These are phyloP conservation scores for Chaetomium sp. DNA, from an alignment of 2,329 filamentous ascomycete species.

Conservation along the genomic window DNA sequence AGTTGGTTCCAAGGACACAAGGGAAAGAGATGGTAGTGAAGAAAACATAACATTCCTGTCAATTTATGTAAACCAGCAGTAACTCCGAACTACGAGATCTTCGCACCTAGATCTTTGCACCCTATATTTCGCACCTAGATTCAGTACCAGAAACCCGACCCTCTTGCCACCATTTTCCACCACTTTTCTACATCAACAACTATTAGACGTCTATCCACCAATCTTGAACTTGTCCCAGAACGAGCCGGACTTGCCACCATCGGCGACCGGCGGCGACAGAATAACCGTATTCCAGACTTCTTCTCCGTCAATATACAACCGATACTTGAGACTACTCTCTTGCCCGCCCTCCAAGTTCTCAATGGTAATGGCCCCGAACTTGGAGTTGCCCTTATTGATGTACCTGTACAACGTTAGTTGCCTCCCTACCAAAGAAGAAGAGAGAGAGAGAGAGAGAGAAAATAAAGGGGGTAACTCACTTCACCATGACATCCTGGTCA, in stretches of 20 bases:
- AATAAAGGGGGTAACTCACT: constrained; percentile 48
- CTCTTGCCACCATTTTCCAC: not conserved
- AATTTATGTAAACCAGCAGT: too few relatives aligned
- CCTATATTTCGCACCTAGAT: too few relatives aligned
- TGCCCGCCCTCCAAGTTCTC: constrained; percentile 56
- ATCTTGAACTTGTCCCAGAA: constrained; percentile 39
- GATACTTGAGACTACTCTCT: constrained; percentile 71
- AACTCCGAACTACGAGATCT: too few relatives aligned
- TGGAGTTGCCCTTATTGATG: constrained; percentile 77
- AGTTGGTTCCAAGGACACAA: too few relatives aligned
- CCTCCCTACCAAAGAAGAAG: not conserved
- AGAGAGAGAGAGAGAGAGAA: not conserved
- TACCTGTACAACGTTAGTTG: constrained; percentile 44
- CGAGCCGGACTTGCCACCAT: constrained; percentile 30
- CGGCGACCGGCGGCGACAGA: constrained; percentile 39
- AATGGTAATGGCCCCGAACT: constrained; percentile 80
- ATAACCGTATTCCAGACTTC: constrained; percentile 66
- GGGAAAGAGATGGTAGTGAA: too few relatives aligned
- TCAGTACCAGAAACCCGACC: not conserved
- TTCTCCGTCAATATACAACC: constrained; percentile 72
- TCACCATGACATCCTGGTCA: constrained; percentile 73
- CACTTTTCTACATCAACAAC: not conserved
- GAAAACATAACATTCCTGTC: too few relatives aligned
- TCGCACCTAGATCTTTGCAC: too few relatives aligned
- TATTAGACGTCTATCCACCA: not conserved